phyloP scores from a whole-genome alignment of 208 protist species.

The Trypanosoma avium region DNA sequence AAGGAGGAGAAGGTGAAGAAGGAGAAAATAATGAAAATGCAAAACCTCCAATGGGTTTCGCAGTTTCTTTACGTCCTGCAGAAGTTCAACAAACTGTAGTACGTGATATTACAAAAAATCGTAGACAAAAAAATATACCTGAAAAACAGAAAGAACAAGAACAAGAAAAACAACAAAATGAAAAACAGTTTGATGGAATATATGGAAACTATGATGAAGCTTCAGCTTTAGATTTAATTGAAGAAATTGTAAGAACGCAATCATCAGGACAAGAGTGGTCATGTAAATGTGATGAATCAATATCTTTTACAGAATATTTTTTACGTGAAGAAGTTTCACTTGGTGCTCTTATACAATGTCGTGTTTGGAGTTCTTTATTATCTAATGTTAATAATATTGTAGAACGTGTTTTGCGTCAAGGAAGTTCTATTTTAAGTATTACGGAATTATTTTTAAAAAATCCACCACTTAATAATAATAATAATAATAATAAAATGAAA shows the following conservation, averaged over 20 bases:
- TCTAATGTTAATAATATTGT: slow-evolving; percentile 34
- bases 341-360: slow-evolving; percentile 25
- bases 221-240: slow-evolving; percentile 20
- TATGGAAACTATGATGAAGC: background rate
- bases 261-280: slow-evolving; percentile 12
- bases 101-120: background rate
- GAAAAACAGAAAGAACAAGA: background rate
- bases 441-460: slow-evolving; percentile 15
- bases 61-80: slow-evolving; percentile 17
- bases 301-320: slow-evolving; percentile 29
- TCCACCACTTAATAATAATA: background rate
- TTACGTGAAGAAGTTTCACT: slow-evolving; percentile 19
- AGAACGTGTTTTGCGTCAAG: slow-evolving; percentile 22
- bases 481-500: background rate
- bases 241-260: slow-evolving; percentile 18
- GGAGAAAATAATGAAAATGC: background rate
- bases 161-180: slow-evolving; percentile 4
- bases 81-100: slow-evolving; percentile 17
- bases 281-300: background rate
- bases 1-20: background rate
- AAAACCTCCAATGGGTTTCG: slow-evolving; percentile 11
- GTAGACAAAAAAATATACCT: background rate
- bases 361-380: slow-evolving; percentile 43
- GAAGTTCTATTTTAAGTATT: slow-evolving; percentile 14
- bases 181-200: background rate